A percentile compares a stretch with the other conserved stretches of the same genome.
Evolutionary conservation across 495 filamentous ascomycete species (phyloP).

Genomic region (Aspergillus heteromorphus): DNA sequence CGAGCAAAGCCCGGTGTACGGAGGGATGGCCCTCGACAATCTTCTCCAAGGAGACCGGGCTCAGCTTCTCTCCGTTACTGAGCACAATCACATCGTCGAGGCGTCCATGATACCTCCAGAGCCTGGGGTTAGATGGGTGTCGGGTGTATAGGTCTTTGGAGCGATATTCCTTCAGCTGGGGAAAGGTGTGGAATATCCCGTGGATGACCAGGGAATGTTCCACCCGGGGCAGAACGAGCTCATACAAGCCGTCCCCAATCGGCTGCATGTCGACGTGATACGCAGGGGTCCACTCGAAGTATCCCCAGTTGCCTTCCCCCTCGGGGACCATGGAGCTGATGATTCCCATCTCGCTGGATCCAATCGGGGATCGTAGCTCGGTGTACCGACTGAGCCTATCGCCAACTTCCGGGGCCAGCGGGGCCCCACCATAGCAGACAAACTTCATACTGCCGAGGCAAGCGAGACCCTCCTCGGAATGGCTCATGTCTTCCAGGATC

Average conservation of each 20-base stretch:
- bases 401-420: conserved; percentile 15
- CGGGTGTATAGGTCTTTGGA: conserved; percentile 53
- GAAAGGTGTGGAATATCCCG: conserved; percentile 24
- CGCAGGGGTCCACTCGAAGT: conserved; percentile 42
- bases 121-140: conserved; percentile 41
- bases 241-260: conserved; percentile 40
- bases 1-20: conserved; percentile 44
- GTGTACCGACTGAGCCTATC: conserved; percentile 3
- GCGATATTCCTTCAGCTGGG: conserved; percentile 38
- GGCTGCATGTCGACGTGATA: conserved; percentile 35
- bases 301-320: conserved; percentile 42
- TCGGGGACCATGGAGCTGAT: conserved; percentile 25
- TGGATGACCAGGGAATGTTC: conserved; percentile 16
- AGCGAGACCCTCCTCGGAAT: conserved; percentile 3
- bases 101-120: conserved; percentile 50
- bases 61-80: conserved; percentile 59
- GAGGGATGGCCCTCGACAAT: conserved; percentile 37
- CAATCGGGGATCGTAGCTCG: conserved; percentile 9
- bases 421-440: conserved; percentile 16
- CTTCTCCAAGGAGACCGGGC: conserved; percentile 51
- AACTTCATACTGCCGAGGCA: conserved; percentile 1
- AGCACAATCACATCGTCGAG: conserved; percentile 60
- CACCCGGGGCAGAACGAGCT: conserved; percentile 33
- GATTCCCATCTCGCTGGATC: conserved; percentile 17
- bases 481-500: conserved; percentile 15